Percentiles rank a stretch among this genome's conserved stretches.
These are phyloP conservation scores for Candida sanyaensis DNA, from an alignment of 1,139 yeast species.

Conservation along the genomic window DNA sequence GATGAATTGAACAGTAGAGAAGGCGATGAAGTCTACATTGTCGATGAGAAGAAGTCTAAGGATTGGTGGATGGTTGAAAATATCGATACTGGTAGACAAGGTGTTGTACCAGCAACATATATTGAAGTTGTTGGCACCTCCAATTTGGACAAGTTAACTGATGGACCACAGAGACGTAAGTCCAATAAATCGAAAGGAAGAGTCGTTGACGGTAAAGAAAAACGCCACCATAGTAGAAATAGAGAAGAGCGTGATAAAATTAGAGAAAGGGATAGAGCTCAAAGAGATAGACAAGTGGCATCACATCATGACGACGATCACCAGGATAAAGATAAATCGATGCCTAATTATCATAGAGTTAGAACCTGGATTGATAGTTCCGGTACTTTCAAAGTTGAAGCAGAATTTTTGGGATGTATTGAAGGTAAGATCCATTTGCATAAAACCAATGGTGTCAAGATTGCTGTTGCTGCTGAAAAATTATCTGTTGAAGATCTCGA, in stretches of 20 bases:
- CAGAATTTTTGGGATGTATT: constrained; percentile 89
- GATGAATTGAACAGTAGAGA: constrained; percentile 81
- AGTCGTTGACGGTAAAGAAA: constrained; percentile 21
- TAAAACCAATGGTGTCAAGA: constrained; percentile 93
- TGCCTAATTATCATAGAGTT: constrained; percentile 81
- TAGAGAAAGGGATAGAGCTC: constrained; percentile 50
- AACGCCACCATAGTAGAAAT: constrained; percentile 26
- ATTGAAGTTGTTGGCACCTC: constrained; percentile 61
- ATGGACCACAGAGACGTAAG: constrained; percentile 33
- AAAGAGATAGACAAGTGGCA: constrained; percentile 28
- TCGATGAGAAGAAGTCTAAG: constrained; percentile 76
- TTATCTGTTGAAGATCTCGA: constrained; percentile 82
- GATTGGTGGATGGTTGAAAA: constrained; percentile 98
- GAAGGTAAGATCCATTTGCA: constrained; percentile 95
- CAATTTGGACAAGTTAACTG: constrained; percentile 45
- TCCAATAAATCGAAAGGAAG: constrained; percentile 29
- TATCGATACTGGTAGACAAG: constrained; percentile 66
- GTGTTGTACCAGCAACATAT: constrained; percentile 89
- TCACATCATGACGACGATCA: constrained; percentile 15
- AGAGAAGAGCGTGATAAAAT: constrained; percentile 48
- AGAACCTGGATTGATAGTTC: constrained; percentile 97
- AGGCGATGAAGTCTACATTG: constrained; percentile 78
- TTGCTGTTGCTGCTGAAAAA: constrained; percentile 91
- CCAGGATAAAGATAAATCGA: constrained; percentile 34
- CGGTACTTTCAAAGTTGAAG: constrained; percentile 94